phyloP scores from a whole-genome alignment of 306 rosid species.

The Betula pendula region DNA sequence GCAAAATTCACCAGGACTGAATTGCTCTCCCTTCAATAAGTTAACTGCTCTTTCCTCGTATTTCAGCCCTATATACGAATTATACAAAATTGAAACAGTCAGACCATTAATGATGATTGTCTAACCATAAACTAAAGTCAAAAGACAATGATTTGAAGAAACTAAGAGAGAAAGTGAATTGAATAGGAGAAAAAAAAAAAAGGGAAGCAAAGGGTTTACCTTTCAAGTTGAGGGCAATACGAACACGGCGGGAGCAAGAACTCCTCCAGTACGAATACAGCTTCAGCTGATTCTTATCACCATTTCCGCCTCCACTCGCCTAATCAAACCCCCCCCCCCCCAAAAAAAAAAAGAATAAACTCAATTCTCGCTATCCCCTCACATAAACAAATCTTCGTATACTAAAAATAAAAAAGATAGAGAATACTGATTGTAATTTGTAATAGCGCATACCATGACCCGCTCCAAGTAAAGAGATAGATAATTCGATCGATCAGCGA shows the following conservation, averaged over 20 bases:
- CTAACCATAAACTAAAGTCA: background rate
- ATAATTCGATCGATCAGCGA: background rate
- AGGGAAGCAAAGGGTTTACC: constrained; percentile 22
- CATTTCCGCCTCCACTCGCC: background rate
- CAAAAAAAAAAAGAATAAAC: no score
- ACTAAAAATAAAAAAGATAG: background rate
- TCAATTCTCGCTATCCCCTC: no score
- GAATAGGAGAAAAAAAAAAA: no score
- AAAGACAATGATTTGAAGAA: background rate
- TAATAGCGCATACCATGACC: background rate
- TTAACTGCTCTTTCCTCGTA: constrained; percentile 59
- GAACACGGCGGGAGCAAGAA: constrained; percentile 46
- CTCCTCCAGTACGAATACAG: constrained; percentile 49
- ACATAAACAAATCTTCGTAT: background rate
- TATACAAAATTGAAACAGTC: background rate
- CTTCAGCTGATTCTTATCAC: constrained; percentile 22
- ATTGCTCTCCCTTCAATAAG: constrained; percentile 55
- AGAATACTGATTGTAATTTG: background rate
- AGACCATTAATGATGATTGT: background rate
- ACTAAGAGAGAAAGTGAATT: background rate
- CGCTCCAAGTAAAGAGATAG: background rate
- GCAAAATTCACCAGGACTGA: constrained; percentile 46
- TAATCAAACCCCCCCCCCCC: background rate
- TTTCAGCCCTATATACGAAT: constrained; percentile 40
- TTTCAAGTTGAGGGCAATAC: constrained; percentile 67